Base-by-base conservation (phyloP, 2,329 filamentous ascomycete species). In the Spiromastix sp. region DNA sequence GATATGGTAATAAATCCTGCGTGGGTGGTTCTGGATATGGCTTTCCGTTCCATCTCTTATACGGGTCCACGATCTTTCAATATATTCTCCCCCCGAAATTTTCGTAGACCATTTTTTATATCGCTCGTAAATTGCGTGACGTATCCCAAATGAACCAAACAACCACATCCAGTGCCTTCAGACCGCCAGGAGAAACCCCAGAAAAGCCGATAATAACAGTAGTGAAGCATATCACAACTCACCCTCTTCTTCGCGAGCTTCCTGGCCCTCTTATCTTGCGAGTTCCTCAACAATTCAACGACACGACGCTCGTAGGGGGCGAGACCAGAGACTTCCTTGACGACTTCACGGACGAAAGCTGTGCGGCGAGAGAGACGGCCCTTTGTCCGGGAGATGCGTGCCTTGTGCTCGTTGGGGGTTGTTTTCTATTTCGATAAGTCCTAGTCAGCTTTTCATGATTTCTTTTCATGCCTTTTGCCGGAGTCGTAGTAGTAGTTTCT, bases 191-290 rank as follows among this genome's bases (percentile, higher is more conserved):
- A 24, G 21, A n/a, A 24, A 24, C 21, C 21, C 21, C 7, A 24
- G 17, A 36, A 41, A 34, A 24, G 24, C 12, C 4, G 29, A 26
- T 24, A 31, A 32, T 25, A 40, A 35, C 24, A 41, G 34, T 18
- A 12, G 21, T 9, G 11, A 35, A 18, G 27, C 30, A 35, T 35
- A 27, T 39, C 17, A 37, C 38, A 41, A 77, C 81, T 54, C 77
- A 89, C 83, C 69, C 89, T 81, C 84, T 93, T 95, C 87, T 96
- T 96, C 60, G 89, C 89, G 61, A 95, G 84, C 81, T 95, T 95
- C 57, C 89, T 79, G 60, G 89, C 89, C 70, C 89, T 85, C 85
- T 96, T 96, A 72, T 98, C 91, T 76, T 93, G 93, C 74, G 77
- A 81, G 83, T 98, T 98, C 61, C 91, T 85, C 70, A 98, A 82